Evolutionary conservation across 352 stramenopile genomes (phyloP).

Genomic region (Pythium scleroteichum): DNA sequence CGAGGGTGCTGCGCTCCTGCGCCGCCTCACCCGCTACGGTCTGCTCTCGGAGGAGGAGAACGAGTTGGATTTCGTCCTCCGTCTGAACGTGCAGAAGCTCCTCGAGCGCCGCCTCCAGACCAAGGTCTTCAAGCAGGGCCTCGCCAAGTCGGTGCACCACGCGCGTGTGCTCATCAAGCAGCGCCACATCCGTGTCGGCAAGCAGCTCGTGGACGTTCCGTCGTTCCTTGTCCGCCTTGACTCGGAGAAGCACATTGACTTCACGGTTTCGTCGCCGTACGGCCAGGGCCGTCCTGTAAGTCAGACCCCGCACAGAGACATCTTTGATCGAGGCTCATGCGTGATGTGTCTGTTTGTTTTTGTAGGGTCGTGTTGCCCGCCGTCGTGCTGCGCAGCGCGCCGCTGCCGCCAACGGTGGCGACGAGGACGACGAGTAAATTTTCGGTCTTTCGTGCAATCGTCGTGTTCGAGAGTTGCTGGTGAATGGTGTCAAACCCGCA

Average conservation of each 20-base stretch:
- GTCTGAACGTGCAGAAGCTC: conserved; percentile 98
- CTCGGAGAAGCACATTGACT: conserved; percentile 99
- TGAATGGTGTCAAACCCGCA: conserved; percentile 6
- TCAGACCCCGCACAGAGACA: conserved; percentile 20
- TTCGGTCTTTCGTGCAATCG: conserved; percentile 25
- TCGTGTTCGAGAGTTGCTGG: conserved; percentile 16
- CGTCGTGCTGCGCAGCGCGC: conserved; percentile 93
- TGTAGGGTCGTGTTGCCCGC: conserved; percentile 93
- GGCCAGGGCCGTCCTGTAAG: conserved; percentile 93
- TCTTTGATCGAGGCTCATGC: conserved; percentile 20
- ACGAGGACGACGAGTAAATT: conserved; percentile 86
- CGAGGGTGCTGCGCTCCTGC: conserved; percentile 96
- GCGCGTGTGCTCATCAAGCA: conserved; percentile 99
- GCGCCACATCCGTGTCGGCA: conserved; percentile 99
- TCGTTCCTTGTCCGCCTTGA: conserved; percentile 99
- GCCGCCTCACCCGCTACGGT: conserved; percentile 96
- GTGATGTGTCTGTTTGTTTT: conserved; percentile 19
- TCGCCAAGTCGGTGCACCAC: conserved; percentile 99
- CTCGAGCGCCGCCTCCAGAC: conserved; percentile 98
- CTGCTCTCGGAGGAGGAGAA: conserved; percentile 97
- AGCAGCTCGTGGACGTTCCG: conserved; percentile 98
- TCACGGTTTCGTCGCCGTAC: conserved; percentile 97
- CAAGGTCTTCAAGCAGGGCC: conserved; percentile 98
- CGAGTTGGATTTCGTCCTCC: conserved; percentile 98
- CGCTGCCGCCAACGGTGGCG: conserved; percentile 85